Percentiles rank a stretch among this genome's conserved stretches.
Conservation (phyloP, 192 early-diverging fungal species). For the Haplosporangium gracile region DNA sequence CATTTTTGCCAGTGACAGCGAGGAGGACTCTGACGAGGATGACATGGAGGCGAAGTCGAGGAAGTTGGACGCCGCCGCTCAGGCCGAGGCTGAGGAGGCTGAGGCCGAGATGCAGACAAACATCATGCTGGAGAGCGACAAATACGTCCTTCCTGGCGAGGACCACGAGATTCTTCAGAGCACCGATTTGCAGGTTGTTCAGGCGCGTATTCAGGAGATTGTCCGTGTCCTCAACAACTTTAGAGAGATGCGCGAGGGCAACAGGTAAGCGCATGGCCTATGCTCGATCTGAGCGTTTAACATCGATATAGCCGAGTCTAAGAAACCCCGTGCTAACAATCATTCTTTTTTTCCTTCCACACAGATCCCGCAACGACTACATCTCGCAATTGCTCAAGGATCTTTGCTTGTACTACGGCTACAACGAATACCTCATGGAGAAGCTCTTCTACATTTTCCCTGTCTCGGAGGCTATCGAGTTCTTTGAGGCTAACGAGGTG, state of each 20-base stretch:
- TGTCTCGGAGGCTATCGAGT: constrained; percentile 92
- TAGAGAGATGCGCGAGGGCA: constrained; percentile 81
- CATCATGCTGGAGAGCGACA: constrained; percentile 74
- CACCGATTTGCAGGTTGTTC: constrained; percentile 80
- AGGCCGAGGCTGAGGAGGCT: constrained; percentile 78
- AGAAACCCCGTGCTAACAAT: not conserved
- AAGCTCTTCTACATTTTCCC: constrained; percentile 95
- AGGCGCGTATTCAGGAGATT: constrained; percentile 92
- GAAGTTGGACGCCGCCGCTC: constrained; percentile 70
- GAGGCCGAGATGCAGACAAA: constrained; percentile 82
- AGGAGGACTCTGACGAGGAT: constrained; percentile 57
- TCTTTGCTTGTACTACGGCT: constrained; percentile 94
- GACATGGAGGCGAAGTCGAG: constrained; percentile 83
- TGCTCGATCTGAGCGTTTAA: too few species aligned
- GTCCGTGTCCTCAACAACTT: constrained; percentile 93
- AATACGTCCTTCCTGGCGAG: constrained; percentile 75
- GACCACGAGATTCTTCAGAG: constrained; percentile 71
- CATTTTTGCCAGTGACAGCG: constrained; percentile 45
- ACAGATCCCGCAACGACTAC: constrained; percentile 84
- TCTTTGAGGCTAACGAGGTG: constrained; percentile 99
- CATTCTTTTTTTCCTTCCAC: not conserved
- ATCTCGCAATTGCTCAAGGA: constrained; percentile 91
- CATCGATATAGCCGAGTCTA: not conserved
- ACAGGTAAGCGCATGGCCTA: constrained; percentile 52
- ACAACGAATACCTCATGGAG: constrained; percentile 91